Conservation (phyloP, 768 basidiomycete species). For the Nidularia sp. region DNA sequence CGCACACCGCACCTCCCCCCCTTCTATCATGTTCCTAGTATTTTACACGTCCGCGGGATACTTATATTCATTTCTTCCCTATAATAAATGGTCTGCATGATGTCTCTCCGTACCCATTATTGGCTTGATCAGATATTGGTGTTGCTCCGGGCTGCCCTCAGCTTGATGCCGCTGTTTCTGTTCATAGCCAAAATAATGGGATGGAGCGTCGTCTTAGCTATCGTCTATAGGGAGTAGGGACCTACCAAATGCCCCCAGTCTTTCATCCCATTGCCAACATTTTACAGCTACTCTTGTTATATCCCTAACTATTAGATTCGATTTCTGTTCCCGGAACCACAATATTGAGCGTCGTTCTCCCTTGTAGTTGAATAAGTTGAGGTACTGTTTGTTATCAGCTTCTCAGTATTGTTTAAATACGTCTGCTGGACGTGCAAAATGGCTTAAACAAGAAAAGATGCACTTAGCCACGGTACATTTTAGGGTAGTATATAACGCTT, state of each 20-base stretch:
- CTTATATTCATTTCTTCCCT: not conserved
- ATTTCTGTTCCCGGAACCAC: too few relatives aligned
- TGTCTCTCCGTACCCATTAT: slow-evolving; percentile 25
- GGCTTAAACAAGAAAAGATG: too few relatives aligned
- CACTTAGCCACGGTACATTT: too few relatives aligned
- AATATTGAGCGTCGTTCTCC: too few relatives aligned
- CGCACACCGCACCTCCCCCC: not conserved
- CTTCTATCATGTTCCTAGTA: not conserved
- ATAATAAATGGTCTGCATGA: slow-evolving; percentile 2
- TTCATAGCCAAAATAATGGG: slow-evolving; percentile 60
- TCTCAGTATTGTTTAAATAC: too few relatives aligned
- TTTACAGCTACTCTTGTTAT: not conserved
- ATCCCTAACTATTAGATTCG: too few relatives aligned
- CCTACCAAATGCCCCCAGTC: not conserved
- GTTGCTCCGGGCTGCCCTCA: slow-evolving; percentile 24
- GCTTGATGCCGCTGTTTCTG: slow-evolving; percentile 32
- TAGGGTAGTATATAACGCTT: too few relatives aligned
- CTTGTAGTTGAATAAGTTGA: too few relatives aligned
- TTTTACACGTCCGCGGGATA: not conserved
- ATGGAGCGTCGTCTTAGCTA: slow-evolving; percentile 29
- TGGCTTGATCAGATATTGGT: slow-evolving; percentile 28
- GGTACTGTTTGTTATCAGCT: too few relatives aligned
- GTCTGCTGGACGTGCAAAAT: too few relatives aligned
- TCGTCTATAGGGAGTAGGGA: slow-evolving; percentile 5
- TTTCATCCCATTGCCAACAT: slow-evolving; percentile 1